phyloP scores from a whole-genome alignment of 2,329 filamentous ascomycete genomes.

The Stagonosporopsis cucurbitacearum region DNA sequence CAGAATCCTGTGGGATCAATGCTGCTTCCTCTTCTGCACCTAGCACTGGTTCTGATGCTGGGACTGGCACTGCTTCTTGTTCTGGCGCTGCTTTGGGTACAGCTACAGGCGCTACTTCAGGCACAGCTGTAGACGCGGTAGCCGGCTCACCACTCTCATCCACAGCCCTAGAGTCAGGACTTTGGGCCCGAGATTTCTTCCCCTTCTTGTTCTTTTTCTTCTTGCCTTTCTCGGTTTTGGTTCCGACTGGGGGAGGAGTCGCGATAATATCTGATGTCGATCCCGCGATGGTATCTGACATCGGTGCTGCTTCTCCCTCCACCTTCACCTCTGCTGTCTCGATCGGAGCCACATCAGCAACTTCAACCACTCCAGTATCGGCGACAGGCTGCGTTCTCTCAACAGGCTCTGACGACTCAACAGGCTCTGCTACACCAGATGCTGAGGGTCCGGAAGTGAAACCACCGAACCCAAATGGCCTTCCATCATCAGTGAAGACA shows the following conservation, averaged over 20 bases:
- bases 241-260: not conserved
- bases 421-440: no score
- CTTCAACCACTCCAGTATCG: no score
- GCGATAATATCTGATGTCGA: not conserved
- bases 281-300: not conserved
- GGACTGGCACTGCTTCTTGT: no score
- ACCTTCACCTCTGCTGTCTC: not conserved
- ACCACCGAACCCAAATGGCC: not conserved
- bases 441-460: not conserved
- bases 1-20: not conserved
- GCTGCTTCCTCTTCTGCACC: not conserved
- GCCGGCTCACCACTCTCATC: not conserved
- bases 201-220: constrained; percentile 29
- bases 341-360: not conserved
- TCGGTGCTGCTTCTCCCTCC: not conserved
- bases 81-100: no score
- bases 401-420: not conserved
- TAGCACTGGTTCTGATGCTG: no score
- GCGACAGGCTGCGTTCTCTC: no score
- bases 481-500: not conserved
- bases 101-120: no score
- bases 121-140: not conserved
- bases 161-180: not conserved
- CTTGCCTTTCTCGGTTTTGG: constrained; percentile 1
- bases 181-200: constrained; percentile 28